phyloP scores from a whole-genome alignment of 805 yeast genomes.

The Nadsonia fulvescens region DNA sequence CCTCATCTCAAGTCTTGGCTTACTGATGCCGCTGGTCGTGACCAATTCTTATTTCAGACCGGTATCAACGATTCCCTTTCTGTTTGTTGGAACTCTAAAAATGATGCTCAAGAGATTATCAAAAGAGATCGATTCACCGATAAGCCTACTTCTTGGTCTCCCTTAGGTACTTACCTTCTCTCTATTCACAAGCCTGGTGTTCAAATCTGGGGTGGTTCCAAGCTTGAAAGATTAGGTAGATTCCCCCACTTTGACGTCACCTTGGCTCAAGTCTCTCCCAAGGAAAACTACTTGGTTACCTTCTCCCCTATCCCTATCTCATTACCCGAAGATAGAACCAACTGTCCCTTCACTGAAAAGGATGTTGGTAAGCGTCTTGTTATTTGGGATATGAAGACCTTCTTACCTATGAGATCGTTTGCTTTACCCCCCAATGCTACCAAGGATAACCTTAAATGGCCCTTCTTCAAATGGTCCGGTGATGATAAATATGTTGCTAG shows the following conservation, averaged over 20 bases:
- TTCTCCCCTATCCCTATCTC: slow-evolving; percentile 72
- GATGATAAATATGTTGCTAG: slow-evolving; percentile 92
- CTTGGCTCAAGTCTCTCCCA: slow-evolving; percentile 80
- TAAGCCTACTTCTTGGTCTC: slow-evolving; percentile 76
- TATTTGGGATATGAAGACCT: slow-evolving; percentile 78
- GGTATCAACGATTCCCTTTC: slow-evolving; percentile 71
- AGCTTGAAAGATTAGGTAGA: slow-evolving; percentile 54
- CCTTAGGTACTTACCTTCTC: slow-evolving; percentile 75
- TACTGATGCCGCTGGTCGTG: slow-evolving; percentile 74
- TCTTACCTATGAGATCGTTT: slow-evolving; percentile 74
- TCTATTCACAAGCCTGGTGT: slow-evolving; percentile 89
- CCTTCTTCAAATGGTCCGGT: slow-evolving; percentile 86
- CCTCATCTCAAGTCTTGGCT: slow-evolving; percentile 85
- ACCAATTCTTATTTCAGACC: slow-evolving; percentile 68
- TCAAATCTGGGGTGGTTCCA: slow-evolving; percentile 88
- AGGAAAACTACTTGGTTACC: slow-evolving; percentile 77
- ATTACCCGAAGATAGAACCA: slow-evolving; percentile 40
- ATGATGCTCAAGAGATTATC: slow-evolving; percentile 55
- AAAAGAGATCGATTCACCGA: slow-evolving; percentile 78
- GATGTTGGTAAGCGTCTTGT: slow-evolving; percentile 88
- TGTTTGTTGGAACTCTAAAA: slow-evolving; percentile 69
- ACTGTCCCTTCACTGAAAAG: slow-evolving; percentile 69
- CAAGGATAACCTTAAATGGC: slow-evolving; percentile 51
- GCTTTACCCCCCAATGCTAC: slow-evolving; percentile 47
- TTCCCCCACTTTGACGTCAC: slow-evolving; percentile 81